Evolutionary conservation across 106 monocot species (phyloP).

Genomic region (Platanthera zijinensis): DNA sequence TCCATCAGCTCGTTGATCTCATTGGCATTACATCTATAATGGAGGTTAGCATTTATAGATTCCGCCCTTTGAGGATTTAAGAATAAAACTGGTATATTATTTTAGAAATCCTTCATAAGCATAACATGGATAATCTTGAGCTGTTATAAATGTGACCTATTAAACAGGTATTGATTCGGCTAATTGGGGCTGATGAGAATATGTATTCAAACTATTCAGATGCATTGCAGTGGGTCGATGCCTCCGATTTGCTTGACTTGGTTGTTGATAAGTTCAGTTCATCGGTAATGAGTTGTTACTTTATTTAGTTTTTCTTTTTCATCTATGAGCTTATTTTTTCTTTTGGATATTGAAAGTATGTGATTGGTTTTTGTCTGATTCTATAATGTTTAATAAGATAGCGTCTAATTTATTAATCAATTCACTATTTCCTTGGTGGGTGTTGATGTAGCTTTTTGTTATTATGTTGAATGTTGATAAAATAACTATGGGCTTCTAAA

Average conservation of each 20-base stretch:
- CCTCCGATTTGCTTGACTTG: conserved; percentile 74
- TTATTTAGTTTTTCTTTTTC: not conserved
- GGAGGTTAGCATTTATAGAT: conserved; percentile 47
- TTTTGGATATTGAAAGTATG: too few relatives aligned
- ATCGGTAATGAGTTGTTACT: conserved; percentile 43
- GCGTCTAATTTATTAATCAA: too few relatives aligned
- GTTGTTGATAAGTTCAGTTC: conserved; percentile 85
- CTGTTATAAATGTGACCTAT: not conserved
- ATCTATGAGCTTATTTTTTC: too few relatives aligned
- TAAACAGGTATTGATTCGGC: conserved; percentile 64
- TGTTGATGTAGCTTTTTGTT: too few relatives aligned
- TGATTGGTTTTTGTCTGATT: too few relatives aligned
- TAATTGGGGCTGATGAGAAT: conserved; percentile 90
- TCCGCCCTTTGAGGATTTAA: not conserved
- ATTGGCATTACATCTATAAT: conserved; percentile 91
- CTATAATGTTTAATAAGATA: too few relatives aligned
- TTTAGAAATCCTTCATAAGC: not conserved
- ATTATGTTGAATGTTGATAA: too few relatives aligned
- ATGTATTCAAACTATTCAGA: conserved; percentile 64
- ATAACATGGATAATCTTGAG: not conserved
- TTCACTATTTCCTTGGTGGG: too few relatives aligned
- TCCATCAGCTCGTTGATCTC: conserved; percentile 73
- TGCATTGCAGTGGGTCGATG: conserved; percentile 67
- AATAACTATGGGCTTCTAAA: too few relatives aligned
- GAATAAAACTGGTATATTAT: not conserved